Base-by-base conservation (phyloP, 163 green algal species). In the Scenedesmus sp. region DNA sequence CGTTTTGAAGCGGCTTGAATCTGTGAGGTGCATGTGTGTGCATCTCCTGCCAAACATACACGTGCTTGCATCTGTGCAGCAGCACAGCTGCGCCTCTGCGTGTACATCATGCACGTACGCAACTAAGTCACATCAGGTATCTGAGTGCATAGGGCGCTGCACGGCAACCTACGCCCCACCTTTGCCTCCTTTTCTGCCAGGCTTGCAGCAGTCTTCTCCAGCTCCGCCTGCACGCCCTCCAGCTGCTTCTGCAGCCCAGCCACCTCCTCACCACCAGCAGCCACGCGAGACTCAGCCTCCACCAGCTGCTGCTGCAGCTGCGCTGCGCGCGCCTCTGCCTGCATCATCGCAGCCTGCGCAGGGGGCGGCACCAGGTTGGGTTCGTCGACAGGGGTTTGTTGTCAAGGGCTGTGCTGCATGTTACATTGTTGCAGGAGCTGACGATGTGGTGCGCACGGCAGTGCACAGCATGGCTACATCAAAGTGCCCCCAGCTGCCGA, bases 251-350 rank as follows among this genome's bases (percentile, higher is more conserved):
- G 86, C 85, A 93, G 74, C 16, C 84, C 60, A 4, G 59, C 74
- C 59, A 94, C 62, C 87, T 92, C 67, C 0, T 55, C 85, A 52
- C 93, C 90, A 34, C 91, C 94, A 10, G 82, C 92, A 5, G 82
- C 54, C 52, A 95, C 54, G 34, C 66, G 34, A 4, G 20, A 70
- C 73, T 93, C 81, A 15, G 82, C 81, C 23, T 86, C 90, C 70
- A 90, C 77, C 26, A 98, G 56, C 16, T 97, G 94, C 13, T 77
- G 77, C 85, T 98, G 95, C 87, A 98, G 94, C 81, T 94, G 91
- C 60, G 66, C 89, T 89, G 95, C 97, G 88, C 95, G 95, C 59
- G 95, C 87, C 90, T 98, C 96, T 9, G 67, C 90, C 54, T 86
- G 54, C 57, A 60, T 16, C 26, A 93, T n/a, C 1, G 86, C 26